A percentile compares a stretch with the other conserved stretches of the same genome.
Evolutionary conservation across 495 filamentous ascomycete species (phyloP).

Genomic region (Aspergillus avenaceus): DNA sequence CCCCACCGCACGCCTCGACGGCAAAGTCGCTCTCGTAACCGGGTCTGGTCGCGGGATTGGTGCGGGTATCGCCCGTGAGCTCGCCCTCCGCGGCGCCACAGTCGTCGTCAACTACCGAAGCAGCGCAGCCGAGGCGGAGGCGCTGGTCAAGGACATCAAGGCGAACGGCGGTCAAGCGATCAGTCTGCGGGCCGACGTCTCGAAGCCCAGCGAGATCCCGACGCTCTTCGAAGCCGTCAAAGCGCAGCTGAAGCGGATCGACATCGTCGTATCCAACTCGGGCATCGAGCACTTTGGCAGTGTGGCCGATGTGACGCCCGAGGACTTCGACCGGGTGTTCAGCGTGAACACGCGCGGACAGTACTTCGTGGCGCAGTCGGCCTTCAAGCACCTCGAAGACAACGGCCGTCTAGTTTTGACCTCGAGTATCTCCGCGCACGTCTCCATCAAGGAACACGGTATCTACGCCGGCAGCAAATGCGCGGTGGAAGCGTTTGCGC

Average conservation of each 20-base stretch:
- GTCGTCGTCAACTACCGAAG: slow-evolving; percentile 77
- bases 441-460: slow-evolving; percentile 66
- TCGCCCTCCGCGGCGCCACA: slow-evolving; percentile 65
- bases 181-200: slow-evolving; percentile 74
- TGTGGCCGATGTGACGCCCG: slow-evolving; percentile 65
- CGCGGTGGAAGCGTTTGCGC: slow-evolving; percentile 74
- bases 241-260: slow-evolving; percentile 62
- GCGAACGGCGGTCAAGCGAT: slow-evolving; percentile 55
- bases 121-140: slow-evolving; percentile 56
- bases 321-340: slow-evolving; percentile 69
- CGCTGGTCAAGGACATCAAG: slow-evolving; percentile 59
- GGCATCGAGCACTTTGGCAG: slow-evolving; percentile 46
- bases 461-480: slow-evolving; percentile 76
- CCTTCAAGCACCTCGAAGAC: slow-evolving; percentile 60
- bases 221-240: slow-evolving; percentile 63
- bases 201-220: slow-evolving; percentile 59
- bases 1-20: slow-evolving; percentile 51
- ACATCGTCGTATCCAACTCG: slow-evolving; percentile 66
- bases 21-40: slow-evolving; percentile 71
- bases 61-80: slow-evolving; percentile 69
- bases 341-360: slow-evolving; percentile 72
- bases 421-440: slow-evolving; percentile 50
- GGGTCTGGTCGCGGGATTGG: slow-evolving; percentile 73
- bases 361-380: slow-evolving; percentile 80
- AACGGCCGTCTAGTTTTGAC: slow-evolving; percentile 63